These are phyloP conservation scores for Lasiodiplodia hormozganensis DNA, from an alignment of 2,329 filamentous ascomycete genomes.

Conservation along the genomic window DNA sequence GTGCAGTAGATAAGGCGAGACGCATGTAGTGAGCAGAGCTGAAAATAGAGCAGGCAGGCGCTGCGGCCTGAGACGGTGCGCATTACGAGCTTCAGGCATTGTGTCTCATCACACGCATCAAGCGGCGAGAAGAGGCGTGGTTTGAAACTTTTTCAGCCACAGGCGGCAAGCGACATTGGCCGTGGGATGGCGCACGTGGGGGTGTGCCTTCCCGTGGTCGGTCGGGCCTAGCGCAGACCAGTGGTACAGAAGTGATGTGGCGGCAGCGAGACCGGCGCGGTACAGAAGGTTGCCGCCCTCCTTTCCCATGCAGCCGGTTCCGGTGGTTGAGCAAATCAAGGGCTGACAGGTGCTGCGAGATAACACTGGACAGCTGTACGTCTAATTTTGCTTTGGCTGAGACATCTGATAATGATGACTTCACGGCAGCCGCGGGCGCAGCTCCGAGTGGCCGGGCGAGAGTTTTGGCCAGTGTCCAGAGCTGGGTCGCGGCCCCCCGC, in stretches of 20 bases:
- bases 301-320: constrained; percentile 19
- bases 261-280: constrained; percentile 17
- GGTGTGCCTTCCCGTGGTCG: constrained; percentile 9
- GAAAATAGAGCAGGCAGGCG: too few species aligned
- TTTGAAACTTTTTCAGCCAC: constrained; percentile 18
- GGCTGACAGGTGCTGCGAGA: background rate
- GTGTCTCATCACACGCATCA: background rate
- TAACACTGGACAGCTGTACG: constrained; percentile 3
- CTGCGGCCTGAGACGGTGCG: too few species aligned
- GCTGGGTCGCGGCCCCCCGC: background rate
- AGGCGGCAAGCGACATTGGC: constrained; percentile 24
- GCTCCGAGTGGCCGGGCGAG: background rate
- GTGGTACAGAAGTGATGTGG: background rate
- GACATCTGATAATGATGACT: constrained; percentile 8
- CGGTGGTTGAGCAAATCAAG: background rate
- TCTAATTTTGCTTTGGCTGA: constrained; percentile 17
- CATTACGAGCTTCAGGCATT: too few species aligned
- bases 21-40: too few species aligned
- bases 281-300: background rate
- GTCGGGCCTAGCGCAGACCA: background rate
- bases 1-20: too few species aligned
- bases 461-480: background rate
- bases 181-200: constrained; percentile 13
- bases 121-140: background rate
- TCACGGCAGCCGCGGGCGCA: background rate